Evolutionary conservation across 257 asterid genomes (phyloP), one percentile per base, ranked within the genome.

Genomic region (Solanum pimpinellifolium): DNA sequence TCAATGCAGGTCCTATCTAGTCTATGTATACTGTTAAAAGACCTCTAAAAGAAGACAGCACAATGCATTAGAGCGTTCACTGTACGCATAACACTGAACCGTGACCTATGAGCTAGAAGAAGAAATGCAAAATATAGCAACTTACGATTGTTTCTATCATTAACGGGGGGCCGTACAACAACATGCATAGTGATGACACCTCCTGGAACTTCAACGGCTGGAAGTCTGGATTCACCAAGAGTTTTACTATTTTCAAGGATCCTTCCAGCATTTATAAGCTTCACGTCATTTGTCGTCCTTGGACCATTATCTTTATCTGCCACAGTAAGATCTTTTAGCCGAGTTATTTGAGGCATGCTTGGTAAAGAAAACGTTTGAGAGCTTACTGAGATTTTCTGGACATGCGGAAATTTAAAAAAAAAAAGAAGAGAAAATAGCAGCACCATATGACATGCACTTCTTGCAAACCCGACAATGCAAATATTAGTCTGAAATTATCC

Each of bases 131-230:
- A 7, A 42, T 42, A 42, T 13, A 41, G 83, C 35, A 23, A 83
- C 25, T 90, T 94, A 96, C 99, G 95, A 44, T 66, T 90, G 76
- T 92, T 92, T 90, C 95, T 96, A 86, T 95, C 96, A 3, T 92
- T 90, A 80, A 89, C 52, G 2, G 96, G 97, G 80, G 98, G 98
- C 15, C 94, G 94, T 14, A 95, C 94, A 82, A 96, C 98, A 69
- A 94, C 98, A 73, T 90, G 98, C 98, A 96, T 95, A 77, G 99
- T 96, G 88, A 95, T 95, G 88, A 92, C 94, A 85, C 94, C 95
- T 76, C 96, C 98, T 18, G 99, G 96, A 90, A 95, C 95, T 91
- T 95, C 99, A 90, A 92, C 92, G 83, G 93, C 91, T 10, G 97
- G 97, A 86, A 92, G 90, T 56, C 96, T 92, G 27, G 98, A 95